Base-by-base conservation (phyloP, 1,284 basidiomycete genomes). In the Macrocybe sp. region DNA sequence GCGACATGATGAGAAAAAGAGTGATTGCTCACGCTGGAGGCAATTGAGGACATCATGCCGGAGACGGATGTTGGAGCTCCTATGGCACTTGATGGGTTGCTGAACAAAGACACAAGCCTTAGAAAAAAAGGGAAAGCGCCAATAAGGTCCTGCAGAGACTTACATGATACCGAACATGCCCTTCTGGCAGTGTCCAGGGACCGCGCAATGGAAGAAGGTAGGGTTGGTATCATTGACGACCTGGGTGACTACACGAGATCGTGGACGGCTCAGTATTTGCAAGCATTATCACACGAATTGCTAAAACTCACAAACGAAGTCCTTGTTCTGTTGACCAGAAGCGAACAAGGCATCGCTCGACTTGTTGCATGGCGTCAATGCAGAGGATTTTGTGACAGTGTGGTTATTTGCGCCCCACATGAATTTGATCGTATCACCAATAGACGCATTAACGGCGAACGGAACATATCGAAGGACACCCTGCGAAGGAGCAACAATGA, bases 131-230 rank as follows among this genome's bases (percentile, higher is more conserved):
- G 22, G 22, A 22, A 14, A 39, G n/a, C 14, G 28, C 38, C 30
- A 28, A 11, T 29, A 31, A 12, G 49, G 31, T 6, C 35, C 10
- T 16, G 22, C 6, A 31, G 14, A 29, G 45, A 56, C 68, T 40
- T 57, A 73, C 58, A 86, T 79, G 67, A 86, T 78, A 69, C 85
- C 85, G 64, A 87, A 89, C 85, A 89, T 89, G 56, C 86, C 86
- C 74, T 84, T 81, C 62, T 80, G 66, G 61, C 85, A 89, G 62
- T 89, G 85, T 48, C 55, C 66, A 45, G 82, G 77, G 42, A 78
- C 76, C 50, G 69, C 81, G 62, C 86, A 89, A 73, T 81, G 84
- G 79, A 74, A 86, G 79, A 76, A 88, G 45, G 73, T 75, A 33
- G 85, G 75, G 59, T 79, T 73, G 44, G 85, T 87, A 66, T 78